Evolutionary conservation across 768 basidiomycete species (phyloP).

Genomic region (Psilocybe tampanensis): DNA sequence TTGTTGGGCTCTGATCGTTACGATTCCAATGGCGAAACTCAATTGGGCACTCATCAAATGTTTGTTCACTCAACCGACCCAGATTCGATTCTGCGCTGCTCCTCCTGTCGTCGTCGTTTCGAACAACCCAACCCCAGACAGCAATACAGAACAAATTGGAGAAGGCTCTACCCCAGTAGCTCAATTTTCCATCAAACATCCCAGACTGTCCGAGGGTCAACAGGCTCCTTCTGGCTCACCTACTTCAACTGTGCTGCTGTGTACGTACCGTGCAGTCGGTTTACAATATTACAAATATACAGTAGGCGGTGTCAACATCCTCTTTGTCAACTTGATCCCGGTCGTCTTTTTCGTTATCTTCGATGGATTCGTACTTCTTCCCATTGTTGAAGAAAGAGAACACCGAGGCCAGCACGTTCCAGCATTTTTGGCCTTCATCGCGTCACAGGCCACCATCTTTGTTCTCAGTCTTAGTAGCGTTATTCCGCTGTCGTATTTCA

Average conservation of each 20-base stretch:
- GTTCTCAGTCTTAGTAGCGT: conserved; percentile 83
- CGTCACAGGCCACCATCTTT: conserved; percentile 82
- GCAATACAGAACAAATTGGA: conserved; percentile 11
- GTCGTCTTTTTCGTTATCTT: conserved; percentile 96
- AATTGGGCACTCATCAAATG: conserved; percentile 93
- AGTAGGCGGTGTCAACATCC: conserved; percentile 96
- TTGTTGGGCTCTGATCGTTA: conserved; percentile 95
- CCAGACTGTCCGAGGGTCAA: conserved; percentile 84
- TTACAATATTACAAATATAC: conserved; percentile 98
- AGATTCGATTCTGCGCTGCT: conserved; percentile 91
- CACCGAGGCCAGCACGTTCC: conserved; percentile 59
- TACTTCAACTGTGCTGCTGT: conserved; percentile 86
- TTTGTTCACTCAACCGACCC: conserved; percentile 76
- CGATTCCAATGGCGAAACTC: conserved; percentile 97
- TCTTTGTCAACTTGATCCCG: conserved; percentile 94
- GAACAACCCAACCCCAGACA: conserved; percentile 23
- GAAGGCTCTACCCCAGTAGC: conserved; percentile 21
- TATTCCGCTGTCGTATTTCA: conserved; percentile 98
- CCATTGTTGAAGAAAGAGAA: conserved; percentile 64
- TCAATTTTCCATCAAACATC: conserved; percentile 66
- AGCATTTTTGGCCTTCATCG: conserved; percentile 65
- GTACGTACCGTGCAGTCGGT: conserved; percentile 91
- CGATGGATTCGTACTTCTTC: conserved; percentile 83
- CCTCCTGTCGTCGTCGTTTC: conserved; percentile 69
- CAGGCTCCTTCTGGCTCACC: conserved; percentile 83